Percentiles rank a stretch among this genome's conserved stretches.
Evolutionary conservation across 2,329 filamentous ascomycete species (phyloP).

Genomic region (Aspergillus viridinutans): DNA sequence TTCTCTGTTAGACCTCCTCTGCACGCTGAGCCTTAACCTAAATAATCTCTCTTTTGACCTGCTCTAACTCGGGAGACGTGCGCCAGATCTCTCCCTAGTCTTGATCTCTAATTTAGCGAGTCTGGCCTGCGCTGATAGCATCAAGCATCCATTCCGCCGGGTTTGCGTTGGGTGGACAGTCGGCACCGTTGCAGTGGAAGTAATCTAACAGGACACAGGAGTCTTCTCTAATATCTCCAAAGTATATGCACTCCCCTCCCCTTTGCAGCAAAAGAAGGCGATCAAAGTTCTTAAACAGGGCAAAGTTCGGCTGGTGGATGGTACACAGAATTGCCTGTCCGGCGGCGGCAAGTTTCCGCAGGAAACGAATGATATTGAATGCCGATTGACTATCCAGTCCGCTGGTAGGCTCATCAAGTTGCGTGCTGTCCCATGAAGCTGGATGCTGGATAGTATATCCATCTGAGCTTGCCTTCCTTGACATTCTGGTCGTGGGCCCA

Average conservation of each 20-base stretch:
- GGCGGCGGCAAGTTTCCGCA: conserved; percentile 58
- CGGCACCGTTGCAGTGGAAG: conserved; percentile 59
- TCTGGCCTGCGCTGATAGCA: conserved; percentile 71
- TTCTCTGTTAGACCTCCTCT: conserved; percentile 38
- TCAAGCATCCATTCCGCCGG: conserved; percentile 51
- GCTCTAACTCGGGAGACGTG: conserved; percentile 65
- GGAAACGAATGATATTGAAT: conserved; percentile 60
- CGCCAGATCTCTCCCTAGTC: conserved; percentile 81
- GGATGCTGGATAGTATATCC: no score
- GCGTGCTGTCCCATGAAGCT: no score
- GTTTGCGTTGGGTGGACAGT: conserved; percentile 58
- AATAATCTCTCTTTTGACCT: conserved; percentile 62
- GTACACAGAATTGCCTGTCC: conserved; percentile 66
- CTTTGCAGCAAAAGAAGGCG: conserved; percentile 62
- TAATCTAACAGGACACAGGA: conserved; percentile 57
- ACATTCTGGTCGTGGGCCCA: no score
- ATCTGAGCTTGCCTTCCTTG: no score
- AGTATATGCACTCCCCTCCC: conserved; percentile 65
- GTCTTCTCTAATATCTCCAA: conserved; percentile 63
- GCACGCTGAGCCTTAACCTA: conserved; percentile 61
- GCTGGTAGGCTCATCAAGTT: conserved; percentile 66
- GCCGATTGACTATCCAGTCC: conserved; percentile 64
- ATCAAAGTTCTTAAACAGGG: conserved; percentile 64
- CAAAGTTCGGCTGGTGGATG: conserved; percentile 63
- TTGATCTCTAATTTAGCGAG: conserved; percentile 65